Evolutionary conservation across 176 grass and related monocot genomes (phyloP), one percentile per base, ranked within the genome.

Genomic region (Raddia distichophylla): DNA sequence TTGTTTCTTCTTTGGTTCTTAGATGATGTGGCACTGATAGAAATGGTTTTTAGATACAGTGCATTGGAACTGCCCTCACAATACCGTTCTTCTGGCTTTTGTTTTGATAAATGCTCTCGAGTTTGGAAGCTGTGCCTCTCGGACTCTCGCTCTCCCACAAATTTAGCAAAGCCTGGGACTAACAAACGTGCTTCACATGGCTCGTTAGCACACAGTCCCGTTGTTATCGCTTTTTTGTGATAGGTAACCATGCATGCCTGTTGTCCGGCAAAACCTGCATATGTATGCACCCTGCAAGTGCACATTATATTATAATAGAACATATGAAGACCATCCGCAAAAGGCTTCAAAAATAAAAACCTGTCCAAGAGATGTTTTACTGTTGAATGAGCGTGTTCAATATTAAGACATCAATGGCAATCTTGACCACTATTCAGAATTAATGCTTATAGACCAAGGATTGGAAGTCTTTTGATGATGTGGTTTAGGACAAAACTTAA

Each of bases 31-130:
- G 27, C 27, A 27, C 27, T 1, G 27, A 27, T 27, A 27, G 27
- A 27, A 27, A 27, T 27, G 27, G 27, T 27, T 27, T 27, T 27
- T 27, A 27, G 27, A 27, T 27, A 27, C 1, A 27, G 27, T 27
- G 27, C 27, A 27, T 27, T 27, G 27, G 27, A 27, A 27, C 27
- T 27, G 27, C 27, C 27, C 47, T 67, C 40, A 34, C 3, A 32
- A 17, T 60, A 67, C 27, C 62, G 27, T 74, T 62, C 32, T 53
- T 75, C 79, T 43, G 16, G 34, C 16, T 32, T 22, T 64, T 49
- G 57, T 80, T 69, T 80, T 37, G 60, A 71, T 82, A 55, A 32
- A 75, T 51, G 19, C 27, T 48, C 27, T 35, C 10, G 9, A 33
- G 33, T 60, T 44, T 60, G 68, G 75, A 68, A 79, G 51, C 8